Conservation (phyloP, 2,329 filamentous ascomycete genomes). For the Amphichorda felina region DNA sequence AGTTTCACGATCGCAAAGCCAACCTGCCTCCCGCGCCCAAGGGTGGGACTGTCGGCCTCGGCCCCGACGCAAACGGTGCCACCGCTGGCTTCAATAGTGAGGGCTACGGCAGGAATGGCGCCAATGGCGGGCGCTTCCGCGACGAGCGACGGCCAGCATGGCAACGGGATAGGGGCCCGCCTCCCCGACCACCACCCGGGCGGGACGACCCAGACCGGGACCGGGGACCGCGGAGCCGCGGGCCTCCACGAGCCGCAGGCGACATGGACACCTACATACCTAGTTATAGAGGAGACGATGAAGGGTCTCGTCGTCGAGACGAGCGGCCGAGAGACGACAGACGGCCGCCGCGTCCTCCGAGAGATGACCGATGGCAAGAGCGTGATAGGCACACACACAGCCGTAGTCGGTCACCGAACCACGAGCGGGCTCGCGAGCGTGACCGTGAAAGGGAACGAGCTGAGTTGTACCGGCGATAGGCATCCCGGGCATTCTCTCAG, state of each 20-base stretch:
- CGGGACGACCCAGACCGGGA: constrained; percentile 26
- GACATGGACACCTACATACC: constrained; percentile 41
- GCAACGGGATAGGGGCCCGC: constrained; percentile 39
- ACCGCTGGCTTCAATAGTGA: constrained; percentile 38
- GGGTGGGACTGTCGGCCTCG: constrained; percentile 77
- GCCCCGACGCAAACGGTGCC: constrained; percentile 37
- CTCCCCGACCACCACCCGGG: constrained; percentile 21
- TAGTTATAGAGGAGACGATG: constrained; percentile 26
- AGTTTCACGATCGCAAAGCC: constrained; percentile 76
- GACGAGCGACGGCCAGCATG: constrained; percentile 40
- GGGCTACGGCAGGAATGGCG: constrained; percentile 36
- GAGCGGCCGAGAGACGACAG: constrained; percentile 12
- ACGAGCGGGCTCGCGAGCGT: constrained; percentile 25
- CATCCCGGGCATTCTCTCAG: not conserved
- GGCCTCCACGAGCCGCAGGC: constrained; percentile 12
- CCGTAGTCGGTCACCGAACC: constrained; percentile 25
- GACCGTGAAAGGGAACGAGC: constrained; percentile 30
- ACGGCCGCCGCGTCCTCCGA: constrained; percentile 21
- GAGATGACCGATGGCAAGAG: constrained; percentile 25
- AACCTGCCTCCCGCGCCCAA: constrained; percentile 82
- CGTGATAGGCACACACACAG: constrained; percentile 23
- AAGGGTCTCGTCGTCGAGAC: constrained; percentile 14
- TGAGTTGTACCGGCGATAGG: constrained; percentile 35
- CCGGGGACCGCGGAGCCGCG: constrained; percentile 19
- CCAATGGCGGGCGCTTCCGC: constrained; percentile 32